Base-by-base conservation (phyloP, 2,329 filamentous ascomycete species). In the Calonectria pseudoreteaudii region DNA sequence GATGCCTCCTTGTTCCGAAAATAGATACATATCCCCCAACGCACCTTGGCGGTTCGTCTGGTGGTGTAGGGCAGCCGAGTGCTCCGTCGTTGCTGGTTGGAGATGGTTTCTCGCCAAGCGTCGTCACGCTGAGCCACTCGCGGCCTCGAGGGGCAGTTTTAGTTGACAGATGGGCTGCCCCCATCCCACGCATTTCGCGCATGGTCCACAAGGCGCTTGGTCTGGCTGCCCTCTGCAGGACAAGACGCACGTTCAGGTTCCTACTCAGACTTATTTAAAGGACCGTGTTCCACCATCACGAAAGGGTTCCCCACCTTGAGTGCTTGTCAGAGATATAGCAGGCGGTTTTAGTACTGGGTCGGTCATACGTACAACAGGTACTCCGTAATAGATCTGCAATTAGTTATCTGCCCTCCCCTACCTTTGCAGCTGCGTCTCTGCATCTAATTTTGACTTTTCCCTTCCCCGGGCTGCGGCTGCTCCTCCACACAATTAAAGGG, bases 281-380 rank as follows among this genome's bases (percentile, higher is more conserved):
- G 26, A 70, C 52, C 41, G 28, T 66, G 68, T 65, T 70, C 68
- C 68, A 70, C 58, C 47, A 70, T 65, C 68, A 66, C 49, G 47
- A 41, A 41, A 70, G 14, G 23, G 58, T 18, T 70, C 68, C 49
- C 68, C 68, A 65, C 47, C 50, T 26, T 18, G 38, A 44, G 23
- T 58, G 66, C 36, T 30, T 64, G 68, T 65, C 58, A 53, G 58
- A 65, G 58, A 65, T 44, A 53, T 41, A 41, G 60, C 56, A 62
- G 36, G 34, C 4, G 14, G 56, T 62, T 62, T 62, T 62, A 62
- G 60, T 23, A 26, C 30, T 65, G 60, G 60, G 60, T 11, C 49
- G 30, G 26, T 18, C 58, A 36, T 64, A 26, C 56, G 36, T 36
- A 23, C 56, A 41, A 62, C 56, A 38, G 8, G 53, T 56, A 56